phyloP scores from a whole-genome alignment of 1,139 yeast genomes.

The Lodderomyces metapsilosis region DNA sequence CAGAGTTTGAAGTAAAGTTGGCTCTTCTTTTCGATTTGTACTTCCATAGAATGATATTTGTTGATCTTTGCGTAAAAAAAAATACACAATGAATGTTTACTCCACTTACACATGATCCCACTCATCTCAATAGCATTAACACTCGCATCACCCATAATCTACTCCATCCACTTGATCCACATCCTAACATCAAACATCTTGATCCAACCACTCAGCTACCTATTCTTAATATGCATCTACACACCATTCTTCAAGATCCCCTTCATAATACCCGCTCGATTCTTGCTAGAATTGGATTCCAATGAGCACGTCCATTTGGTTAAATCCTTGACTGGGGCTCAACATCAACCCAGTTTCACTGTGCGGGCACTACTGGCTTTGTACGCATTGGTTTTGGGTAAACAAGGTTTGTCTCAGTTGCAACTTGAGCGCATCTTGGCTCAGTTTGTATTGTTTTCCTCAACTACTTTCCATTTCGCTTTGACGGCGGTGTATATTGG shows the following conservation, averaged over 20 bases:
- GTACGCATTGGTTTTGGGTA: background rate
- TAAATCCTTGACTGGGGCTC: background rate
- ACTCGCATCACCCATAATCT: background rate
- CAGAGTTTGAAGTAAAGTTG: too few relatives aligned
- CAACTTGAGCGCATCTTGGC: conserved; percentile 3
- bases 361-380: background rate
- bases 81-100: too few relatives aligned
- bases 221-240: conserved; percentile 1
- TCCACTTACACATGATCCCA: background rate
- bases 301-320: background rate
- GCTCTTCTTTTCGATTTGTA: too few relatives aligned
- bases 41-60: too few relatives aligned
- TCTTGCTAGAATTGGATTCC: background rate
- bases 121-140: background rate
- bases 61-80: too few relatives aligned
- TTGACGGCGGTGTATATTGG: conserved; percentile 4
- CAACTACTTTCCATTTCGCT: conserved; percentile 5
- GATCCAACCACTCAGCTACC: background rate
- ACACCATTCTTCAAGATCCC: conserved; percentile 1
- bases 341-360: background rate
- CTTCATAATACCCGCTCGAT: background rate
- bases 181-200: background rate
- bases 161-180: background rate
- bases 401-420: background rate
- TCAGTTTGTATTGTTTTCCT: conserved; percentile 1